These are phyloP conservation scores for Malus sylvestris DNA, from an alignment of 306 rosid species.

Conservation along the genomic window DNA sequence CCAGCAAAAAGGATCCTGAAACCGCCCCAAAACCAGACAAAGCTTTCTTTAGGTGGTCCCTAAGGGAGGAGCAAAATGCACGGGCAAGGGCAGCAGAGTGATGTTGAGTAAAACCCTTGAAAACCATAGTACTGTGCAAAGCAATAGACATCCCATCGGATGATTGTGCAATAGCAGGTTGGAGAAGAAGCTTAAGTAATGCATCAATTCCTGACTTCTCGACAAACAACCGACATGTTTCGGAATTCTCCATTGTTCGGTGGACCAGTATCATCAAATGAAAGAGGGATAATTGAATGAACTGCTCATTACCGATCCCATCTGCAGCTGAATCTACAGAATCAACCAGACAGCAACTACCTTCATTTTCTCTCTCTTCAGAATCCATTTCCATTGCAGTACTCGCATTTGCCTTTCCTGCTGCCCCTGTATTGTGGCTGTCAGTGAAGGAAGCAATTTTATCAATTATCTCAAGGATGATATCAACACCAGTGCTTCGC, in stretches of 20 bases:
- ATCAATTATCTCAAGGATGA: conserved; percentile 69
- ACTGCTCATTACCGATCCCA: conserved; percentile 62
- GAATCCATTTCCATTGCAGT: conserved; percentile 87
- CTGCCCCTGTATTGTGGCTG: conserved; percentile 33
- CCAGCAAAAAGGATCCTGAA: conserved; percentile 61
- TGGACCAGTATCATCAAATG: conserved; percentile 93
- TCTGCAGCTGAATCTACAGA: conserved; percentile 50
- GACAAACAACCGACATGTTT: conserved; percentile 91
- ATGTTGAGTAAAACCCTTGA: conserved; percentile 90
- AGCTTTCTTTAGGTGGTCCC: conserved; percentile 72
- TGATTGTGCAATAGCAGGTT: conserved; percentile 75
- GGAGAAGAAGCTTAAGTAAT: conserved; percentile 68
- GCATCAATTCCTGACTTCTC: conserved; percentile 90
- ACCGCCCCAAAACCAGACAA: conserved; percentile 50
- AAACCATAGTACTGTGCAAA: conserved; percentile 93
- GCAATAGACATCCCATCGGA: conserved; percentile 96
- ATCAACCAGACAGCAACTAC: conserved; percentile 40
- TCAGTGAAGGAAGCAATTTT: conserved; percentile 66
- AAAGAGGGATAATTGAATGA: conserved; percentile 66
- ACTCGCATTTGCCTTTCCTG: conserved; percentile 54
- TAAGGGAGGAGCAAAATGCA: conserved; percentile 80
- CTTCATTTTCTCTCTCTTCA: conserved; percentile 51
- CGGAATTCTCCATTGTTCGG: conserved; percentile 91
- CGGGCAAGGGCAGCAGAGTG: conserved; percentile 80
- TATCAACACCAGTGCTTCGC: conserved; percentile 84